Evolutionary conservation across 306 rosid species (phyloP), one percentile per base, ranked within the genome.

Genomic region (Cucumis melo): DNA sequence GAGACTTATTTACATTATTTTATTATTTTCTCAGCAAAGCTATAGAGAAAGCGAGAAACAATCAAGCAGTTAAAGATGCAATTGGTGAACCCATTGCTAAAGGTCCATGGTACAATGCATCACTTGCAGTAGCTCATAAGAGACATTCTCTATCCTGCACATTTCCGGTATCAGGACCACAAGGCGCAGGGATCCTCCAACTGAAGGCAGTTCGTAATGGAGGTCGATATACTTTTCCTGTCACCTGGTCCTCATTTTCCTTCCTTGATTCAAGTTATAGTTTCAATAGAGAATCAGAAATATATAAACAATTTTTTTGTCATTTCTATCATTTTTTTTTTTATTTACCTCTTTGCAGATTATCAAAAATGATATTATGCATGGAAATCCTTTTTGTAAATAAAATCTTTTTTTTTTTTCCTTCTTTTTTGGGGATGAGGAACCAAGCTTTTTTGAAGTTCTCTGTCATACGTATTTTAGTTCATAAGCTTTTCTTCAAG

Each of bases 71-170:
- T 68, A 80, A 68, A 84, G 93, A 90, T 77, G 93, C 98, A 71
- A 83, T 95, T 58, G 99, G 99, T 62, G 93, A 92, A 80, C 99
- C 99, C 57, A 81, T 95, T 74, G 82, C 75, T 63, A 91, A 85
- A 84, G 99, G 99, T 70, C 89, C 97, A 70, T 94, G 99, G 99
- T 94, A 92, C 84, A 90, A 88, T 84, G 96, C 97, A 65, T 87
- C 96, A 59, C 99, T 94, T 71, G 99, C 98, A 24, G 97, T 95
- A 66, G 88, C 98, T 85, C 93, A 90, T 58, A 84, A 90, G 83
- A 85, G 99, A 85, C 92, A 85, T 15, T 92, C 99, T 58, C 88
- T 90, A 48, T 90, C 99, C 16, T 95, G 98, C 85, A 85, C 97
- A 56, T 90, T 95, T 85, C 98, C 98, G 2, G 88, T 95, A 62